These are phyloP conservation scores for Cercospora zeae-maydis DNA, from an alignment of 2,329 filamentous ascomycete genomes.

Conservation along the genomic window DNA sequence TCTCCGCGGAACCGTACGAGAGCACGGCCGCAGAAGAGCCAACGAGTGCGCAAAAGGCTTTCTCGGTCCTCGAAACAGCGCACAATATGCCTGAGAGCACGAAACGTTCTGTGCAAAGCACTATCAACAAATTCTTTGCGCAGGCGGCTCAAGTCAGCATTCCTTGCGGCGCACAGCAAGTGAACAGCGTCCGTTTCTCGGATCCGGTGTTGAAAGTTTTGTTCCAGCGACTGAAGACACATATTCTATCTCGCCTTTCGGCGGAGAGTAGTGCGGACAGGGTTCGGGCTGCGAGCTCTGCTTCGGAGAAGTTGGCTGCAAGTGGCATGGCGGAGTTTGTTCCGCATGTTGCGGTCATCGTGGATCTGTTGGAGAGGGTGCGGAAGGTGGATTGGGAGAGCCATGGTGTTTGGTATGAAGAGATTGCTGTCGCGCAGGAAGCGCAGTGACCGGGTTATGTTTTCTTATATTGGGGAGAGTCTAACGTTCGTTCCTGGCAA, in stretches of 20 bases:
- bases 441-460: not conserved
- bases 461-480: not conserved
- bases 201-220: conserved; percentile 66
- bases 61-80: conserved; percentile 49
- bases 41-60: conserved; percentile 41
- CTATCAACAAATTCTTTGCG: conserved; percentile 49
- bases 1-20: conserved; percentile 58
- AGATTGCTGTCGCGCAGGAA: conserved; percentile 46
- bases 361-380: conserved; percentile 63
- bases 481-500: not conserved
- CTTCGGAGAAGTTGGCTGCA: conserved; percentile 65
- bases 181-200: conserved; percentile 40
- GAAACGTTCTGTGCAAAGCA: conserved; percentile 43
- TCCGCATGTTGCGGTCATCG: conserved; percentile 63
- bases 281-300: conserved; percentile 64
- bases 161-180: conserved; percentile 29
- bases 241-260: conserved; percentile 62
- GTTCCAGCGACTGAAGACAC: conserved; percentile 62
- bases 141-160: conserved; percentile 43
- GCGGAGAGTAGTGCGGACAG: conserved; percentile 67
- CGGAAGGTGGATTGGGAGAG: conserved; percentile 64
- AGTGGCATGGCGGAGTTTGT: conserved; percentile 72
- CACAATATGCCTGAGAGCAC: conserved; percentile 50
- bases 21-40: conserved; percentile 33
- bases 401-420: conserved; percentile 69